Conservation (phyloP, 345 rosid species). For the Lumnitzera racemosa region DNA sequence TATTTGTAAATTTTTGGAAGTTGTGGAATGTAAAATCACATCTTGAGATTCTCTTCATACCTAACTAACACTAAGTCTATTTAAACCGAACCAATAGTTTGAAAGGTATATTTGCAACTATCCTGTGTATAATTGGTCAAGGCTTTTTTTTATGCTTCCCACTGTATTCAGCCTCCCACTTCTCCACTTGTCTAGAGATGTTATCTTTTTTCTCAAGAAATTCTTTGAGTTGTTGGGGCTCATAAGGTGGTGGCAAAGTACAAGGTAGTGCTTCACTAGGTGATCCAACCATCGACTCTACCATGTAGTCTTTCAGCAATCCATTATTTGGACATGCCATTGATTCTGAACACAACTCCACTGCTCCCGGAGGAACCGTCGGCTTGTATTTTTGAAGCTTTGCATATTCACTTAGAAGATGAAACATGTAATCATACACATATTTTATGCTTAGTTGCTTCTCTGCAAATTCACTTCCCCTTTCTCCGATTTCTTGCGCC, state of each 20-base stretch:
- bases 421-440: constrained; percentile 49
- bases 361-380: constrained; percentile 26
- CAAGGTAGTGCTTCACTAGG: constrained; percentile 29
- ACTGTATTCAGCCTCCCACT: constrained; percentile 29
- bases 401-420: constrained; percentile 30
- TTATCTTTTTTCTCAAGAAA: constrained; percentile 23
- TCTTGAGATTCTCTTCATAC: too few species aligned
- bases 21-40: too few species aligned
- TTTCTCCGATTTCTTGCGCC: constrained; percentile 34
- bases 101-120: too few species aligned
- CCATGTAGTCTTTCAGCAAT: constrained; percentile 23
- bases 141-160: not conserved
- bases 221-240: constrained; percentile 12
- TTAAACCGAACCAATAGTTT: too few species aligned
- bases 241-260: constrained; percentile 32
- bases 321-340: constrained; percentile 31
- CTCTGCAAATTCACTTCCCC: constrained; percentile 22
- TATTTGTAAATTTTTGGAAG: too few species aligned
- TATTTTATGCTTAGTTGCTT: constrained; percentile 30
- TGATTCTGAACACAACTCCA: constrained; percentile 37
- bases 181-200: constrained; percentile 23
- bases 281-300: constrained; percentile 29
- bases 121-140: too few species aligned
- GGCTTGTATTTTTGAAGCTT: constrained; percentile 35
- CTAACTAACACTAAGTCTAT: too few species aligned